These are phyloP conservation scores for Scutellaria galericulata DNA, from an alignment of 257 asterid genomes.

Conservation along the genomic window DNA sequence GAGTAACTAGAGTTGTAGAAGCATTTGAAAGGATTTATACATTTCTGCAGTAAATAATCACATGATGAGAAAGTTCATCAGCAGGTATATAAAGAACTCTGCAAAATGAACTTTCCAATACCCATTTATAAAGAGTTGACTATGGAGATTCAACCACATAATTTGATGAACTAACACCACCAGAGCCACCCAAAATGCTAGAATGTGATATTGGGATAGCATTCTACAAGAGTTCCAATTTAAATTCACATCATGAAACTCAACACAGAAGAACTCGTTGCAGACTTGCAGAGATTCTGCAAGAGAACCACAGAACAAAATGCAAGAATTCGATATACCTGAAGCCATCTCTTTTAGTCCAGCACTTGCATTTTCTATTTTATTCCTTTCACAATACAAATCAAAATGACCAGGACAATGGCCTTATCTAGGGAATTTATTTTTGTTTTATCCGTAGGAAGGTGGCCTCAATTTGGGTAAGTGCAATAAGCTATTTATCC, in stretches of 20 bases:
- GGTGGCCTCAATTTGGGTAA: constrained; percentile 16
- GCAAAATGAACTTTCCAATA: constrained; percentile 15
- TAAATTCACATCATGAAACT: constrained; percentile 21
- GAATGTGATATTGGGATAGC: constrained; percentile 17
- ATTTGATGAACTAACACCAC: not conserved
- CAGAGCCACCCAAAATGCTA: constrained; percentile 17
- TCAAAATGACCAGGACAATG: constrained; percentile 4
- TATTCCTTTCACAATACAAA: not conserved
- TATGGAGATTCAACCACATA: constrained; percentile 17
- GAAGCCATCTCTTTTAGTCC: not conserved
- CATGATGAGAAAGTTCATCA: constrained; percentile 15
- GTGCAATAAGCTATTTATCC: constrained; percentile 10
- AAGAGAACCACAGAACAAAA: constrained; percentile 11
- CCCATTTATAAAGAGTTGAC: constrained; percentile 6
- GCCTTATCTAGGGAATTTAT: not conserved
- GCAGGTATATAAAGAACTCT: constrained; percentile 6
- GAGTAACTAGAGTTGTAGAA: constrained; percentile 31
- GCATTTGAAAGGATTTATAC: not conserved
- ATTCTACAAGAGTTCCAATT: constrained; percentile 4
- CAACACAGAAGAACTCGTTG: not conserved
- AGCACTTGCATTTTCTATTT: not conserved
- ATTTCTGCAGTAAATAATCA: constrained; percentile 22
- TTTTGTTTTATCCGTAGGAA: not conserved
- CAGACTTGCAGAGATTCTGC: constrained; percentile 14
- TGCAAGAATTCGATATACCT: constrained; percentile 4